Percentiles rank a stretch among this genome's conserved stretches.
Conservation (phyloP, 441 rosid species). For the Arabidopsis hybrid region DNA sequence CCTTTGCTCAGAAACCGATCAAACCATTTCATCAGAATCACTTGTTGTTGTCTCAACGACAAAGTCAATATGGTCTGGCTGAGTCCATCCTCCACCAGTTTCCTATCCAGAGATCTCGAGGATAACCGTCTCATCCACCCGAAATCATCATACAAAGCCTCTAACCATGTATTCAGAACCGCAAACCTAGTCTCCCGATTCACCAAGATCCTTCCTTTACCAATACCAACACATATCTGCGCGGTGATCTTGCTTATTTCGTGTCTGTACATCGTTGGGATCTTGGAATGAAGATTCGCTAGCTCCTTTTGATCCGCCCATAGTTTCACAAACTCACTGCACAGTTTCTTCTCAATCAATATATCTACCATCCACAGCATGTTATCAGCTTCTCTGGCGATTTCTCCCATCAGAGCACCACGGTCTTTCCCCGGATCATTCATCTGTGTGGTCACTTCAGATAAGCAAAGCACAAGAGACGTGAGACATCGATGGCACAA, state of each 20-base stretch:
- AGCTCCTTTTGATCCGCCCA: constrained; percentile 97
- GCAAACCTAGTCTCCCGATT: constrained; percentile 66
- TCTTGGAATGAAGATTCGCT: constrained; percentile 80
- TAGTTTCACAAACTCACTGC: constrained; percentile 78
- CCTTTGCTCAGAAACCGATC: constrained; percentile 83
- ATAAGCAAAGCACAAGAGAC: constrained; percentile 77
- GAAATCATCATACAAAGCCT: constrained; percentile 87
- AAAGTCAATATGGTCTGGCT: constrained; percentile 83
- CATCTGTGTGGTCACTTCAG: constrained; percentile 66
- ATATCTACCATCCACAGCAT: constrained; percentile 91
- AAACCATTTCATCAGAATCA: constrained; percentile 80
- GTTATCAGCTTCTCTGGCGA: constrained; percentile 90
- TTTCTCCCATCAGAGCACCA: constrained; percentile 79
- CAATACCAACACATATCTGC: constrained; percentile 81
- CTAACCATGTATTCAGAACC: constrained; percentile 83
- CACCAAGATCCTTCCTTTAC: constrained; percentile 83
- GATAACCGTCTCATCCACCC: constrained; percentile 90
- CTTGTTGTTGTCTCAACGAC: constrained; percentile 81
- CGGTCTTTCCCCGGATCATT: constrained; percentile 61
- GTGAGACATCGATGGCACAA: constrained; percentile 82
- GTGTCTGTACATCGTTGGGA: constrained; percentile 79
- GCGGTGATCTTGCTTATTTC: constrained; percentile 92
- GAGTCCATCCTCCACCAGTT: constrained; percentile 86
- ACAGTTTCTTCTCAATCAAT: constrained; percentile 65
- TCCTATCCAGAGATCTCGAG: constrained; percentile 72